Conservation (phyloP, 1,139 yeast species). For the Casaregolazyma lundiana region DNA sequence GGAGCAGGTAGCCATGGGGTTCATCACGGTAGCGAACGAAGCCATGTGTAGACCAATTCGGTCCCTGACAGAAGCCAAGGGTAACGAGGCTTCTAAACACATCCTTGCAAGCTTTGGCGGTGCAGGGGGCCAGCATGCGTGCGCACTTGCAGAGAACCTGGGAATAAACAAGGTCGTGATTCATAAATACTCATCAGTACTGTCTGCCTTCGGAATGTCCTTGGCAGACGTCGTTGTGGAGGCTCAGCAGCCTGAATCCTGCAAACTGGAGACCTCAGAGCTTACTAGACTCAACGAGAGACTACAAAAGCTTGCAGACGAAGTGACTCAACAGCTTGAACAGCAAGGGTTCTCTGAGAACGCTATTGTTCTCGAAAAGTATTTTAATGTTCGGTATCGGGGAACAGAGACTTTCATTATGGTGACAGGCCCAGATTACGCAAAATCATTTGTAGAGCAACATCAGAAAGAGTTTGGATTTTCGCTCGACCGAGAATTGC, state of each 20-base stretch:
- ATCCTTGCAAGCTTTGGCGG: conserved; percentile 50
- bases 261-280: conserved; percentile 34
- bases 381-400: conserved; percentile 71
- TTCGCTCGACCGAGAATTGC: conserved; percentile 53
- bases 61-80: conserved; percentile 48
- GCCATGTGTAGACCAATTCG: conserved; percentile 51
- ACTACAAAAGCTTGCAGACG: conserved; percentile 34
- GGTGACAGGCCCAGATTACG: conserved; percentile 43
- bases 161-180: conserved; percentile 42
- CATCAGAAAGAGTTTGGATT: conserved; percentile 73
- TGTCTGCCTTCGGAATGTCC: conserved; percentile 51
- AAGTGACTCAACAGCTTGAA: conserved; percentile 37
- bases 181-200: conserved; percentile 46
- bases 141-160: conserved; percentile 42
- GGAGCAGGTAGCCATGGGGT: conserved; percentile 48
- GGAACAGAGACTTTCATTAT: conserved; percentile 87
- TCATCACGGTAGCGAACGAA: conserved; percentile 47
- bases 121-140: conserved; percentile 53
- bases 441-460: conserved; percentile 40
- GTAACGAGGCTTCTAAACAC: conserved; percentile 41
- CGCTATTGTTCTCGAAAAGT: conserved; percentile 50
- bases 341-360: conserved; percentile 44
- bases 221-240: conserved; percentile 54
- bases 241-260: conserved; percentile 50
- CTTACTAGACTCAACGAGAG: conserved; percentile 32